Conservation (phyloP, 768 basidiomycete species). For the Russula brevipes region DNA sequence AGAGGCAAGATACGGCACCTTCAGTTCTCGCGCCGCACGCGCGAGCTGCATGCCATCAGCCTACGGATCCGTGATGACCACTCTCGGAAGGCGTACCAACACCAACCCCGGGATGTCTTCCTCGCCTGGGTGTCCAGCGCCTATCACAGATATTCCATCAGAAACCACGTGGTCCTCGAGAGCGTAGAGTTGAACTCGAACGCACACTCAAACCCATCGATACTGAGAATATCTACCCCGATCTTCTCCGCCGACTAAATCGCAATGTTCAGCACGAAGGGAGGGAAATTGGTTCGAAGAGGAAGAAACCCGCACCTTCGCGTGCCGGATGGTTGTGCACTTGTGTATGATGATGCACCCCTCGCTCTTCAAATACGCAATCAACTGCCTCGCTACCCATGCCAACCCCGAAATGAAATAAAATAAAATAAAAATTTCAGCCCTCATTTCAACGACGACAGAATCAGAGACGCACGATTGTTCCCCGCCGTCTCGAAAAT, state of each 20-base stretch:
- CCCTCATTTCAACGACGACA: neutral
- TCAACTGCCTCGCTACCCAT: slow-evolving; percentile 62
- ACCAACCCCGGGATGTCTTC: slow-evolving; percentile 88
- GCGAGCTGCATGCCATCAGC: slow-evolving; percentile 54
- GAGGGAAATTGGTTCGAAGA: neutral
- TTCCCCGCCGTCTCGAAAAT: slow-evolving; percentile 94
- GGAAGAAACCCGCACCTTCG: slow-evolving; percentile 49
- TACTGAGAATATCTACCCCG: slow-evolving; percentile 84
- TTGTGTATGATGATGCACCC: slow-evolving; percentile 84
- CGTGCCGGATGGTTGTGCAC: slow-evolving; percentile 82
- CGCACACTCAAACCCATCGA: slow-evolving; percentile 89
- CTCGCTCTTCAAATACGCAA: slow-evolving; percentile 76
- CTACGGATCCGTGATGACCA: neutral
- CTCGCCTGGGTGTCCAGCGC: slow-evolving; percentile 92
- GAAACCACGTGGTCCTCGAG: neutral
- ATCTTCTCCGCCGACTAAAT: slow-evolving; percentile 56
- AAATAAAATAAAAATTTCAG: neutral
- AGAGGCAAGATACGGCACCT: slow-evolving; percentile 82
- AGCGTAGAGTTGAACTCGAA: neutral
- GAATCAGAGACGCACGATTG: slow-evolving; percentile 52
- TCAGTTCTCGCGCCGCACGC: slow-evolving; percentile 77
- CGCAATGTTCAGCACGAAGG: neutral
- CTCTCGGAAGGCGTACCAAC: slow-evolving; percentile 43
- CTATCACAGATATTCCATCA: slow-evolving; percentile 37
- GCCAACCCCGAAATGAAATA: neutral